Evolutionary conservation across 768 basidiomycete species (phyloP).

Genomic region (Mycena vulgaris): DNA sequence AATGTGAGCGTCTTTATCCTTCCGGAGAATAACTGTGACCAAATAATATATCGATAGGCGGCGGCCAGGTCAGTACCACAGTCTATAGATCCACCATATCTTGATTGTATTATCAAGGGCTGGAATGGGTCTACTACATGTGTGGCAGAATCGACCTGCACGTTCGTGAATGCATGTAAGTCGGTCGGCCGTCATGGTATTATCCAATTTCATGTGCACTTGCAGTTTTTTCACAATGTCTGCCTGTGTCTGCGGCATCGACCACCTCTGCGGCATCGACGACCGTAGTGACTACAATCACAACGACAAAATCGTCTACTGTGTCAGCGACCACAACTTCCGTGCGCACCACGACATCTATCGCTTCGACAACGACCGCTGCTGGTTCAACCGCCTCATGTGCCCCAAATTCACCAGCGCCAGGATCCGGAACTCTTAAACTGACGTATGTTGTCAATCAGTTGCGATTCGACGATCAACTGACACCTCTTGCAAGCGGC

Average conservation of each 20-base stretch:
- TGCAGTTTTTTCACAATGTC: conserved; percentile 53
- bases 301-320: neutral
- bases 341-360: conserved; percentile 26
- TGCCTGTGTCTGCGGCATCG: conserved; percentile 42
- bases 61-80: conserved; percentile 13
- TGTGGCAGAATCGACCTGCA: conserved; percentile 50
- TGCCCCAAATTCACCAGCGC: conserved; percentile 42
- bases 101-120: conserved; percentile 24
- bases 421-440: conserved; percentile 50
- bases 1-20: conserved; percentile 13
- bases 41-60: conserved; percentile 3
- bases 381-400: conserved; percentile 27
- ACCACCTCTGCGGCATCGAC: neutral
- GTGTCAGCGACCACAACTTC: conserved; percentile 30
- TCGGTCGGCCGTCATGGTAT: neutral
- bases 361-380: conserved; percentile 29
- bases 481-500: conserved; percentile 43
- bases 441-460: conserved; percentile 44
- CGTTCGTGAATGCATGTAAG: conserved; percentile 49
- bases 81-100: neutral
- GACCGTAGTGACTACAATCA: conserved; percentile 21
- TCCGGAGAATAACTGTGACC: neutral
- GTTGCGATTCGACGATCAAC: neutral
- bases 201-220: neutral
- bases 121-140: conserved; percentile 56